Percentiles rank a stretch among this genome's conserved stretches.
Evolutionary conservation across 1,284 basidiomycete genomes (phyloP).

Genomic region (Cryptococcus depauperatus): DNA sequence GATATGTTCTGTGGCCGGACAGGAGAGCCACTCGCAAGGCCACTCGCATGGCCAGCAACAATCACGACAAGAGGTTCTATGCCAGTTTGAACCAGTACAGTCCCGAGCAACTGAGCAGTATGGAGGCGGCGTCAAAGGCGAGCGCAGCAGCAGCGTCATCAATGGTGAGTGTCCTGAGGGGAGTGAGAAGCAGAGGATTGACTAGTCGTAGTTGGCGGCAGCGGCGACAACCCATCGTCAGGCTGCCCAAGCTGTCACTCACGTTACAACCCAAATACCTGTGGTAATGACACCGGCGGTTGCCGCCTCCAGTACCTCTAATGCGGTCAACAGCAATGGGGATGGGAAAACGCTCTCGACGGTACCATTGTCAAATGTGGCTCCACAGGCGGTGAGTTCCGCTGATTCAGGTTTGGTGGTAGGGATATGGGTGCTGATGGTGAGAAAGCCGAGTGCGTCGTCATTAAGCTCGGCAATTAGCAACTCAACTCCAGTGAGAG

Average conservation of each 20-base stretch:
- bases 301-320: neutral
- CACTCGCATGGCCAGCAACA: neutral
- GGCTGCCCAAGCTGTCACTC: conserved; percentile 13
- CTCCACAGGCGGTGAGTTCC: no score
- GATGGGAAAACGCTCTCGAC: no score
- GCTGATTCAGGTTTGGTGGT: no score
- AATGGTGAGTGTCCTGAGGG: neutral
- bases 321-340: neutral
- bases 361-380: no score
- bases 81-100: conserved; percentile 8
- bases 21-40: conserved; percentile 4
- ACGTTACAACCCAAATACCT: neutral
- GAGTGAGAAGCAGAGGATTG: neutral
- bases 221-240: conserved; percentile 6
- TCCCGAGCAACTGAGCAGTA: conserved; percentile 5
- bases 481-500: no score
- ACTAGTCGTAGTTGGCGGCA: neutral
- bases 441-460: no score
- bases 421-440: no score
- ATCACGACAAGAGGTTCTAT: conserved; percentile 5
- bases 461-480: no score
- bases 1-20: conserved; percentile 8
- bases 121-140: neutral
- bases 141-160: neutral
- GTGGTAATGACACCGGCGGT: neutral